Conservation (phyloP, 2,329 filamentous ascomycete genomes). For the Cryphonectria carpinicola region DNA sequence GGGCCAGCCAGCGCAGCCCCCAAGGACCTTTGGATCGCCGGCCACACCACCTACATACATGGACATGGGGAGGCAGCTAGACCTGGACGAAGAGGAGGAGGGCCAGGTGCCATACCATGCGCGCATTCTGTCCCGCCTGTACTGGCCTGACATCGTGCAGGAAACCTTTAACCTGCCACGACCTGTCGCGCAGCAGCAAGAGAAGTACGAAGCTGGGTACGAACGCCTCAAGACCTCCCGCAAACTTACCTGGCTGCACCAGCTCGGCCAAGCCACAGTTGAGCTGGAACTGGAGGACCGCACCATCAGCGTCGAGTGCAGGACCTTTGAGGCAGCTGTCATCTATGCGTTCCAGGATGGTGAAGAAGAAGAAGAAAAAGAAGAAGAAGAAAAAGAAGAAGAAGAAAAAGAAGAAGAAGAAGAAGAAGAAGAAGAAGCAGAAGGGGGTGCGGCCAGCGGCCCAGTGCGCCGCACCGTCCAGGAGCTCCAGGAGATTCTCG, state of each 20-base stretch:
- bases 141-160: slow-evolving; percentile 83
- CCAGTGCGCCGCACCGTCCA: slow-evolving; percentile 51
- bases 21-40: slow-evolving; percentile 30
- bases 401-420: slow-evolving; percentile 33
- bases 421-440: slow-evolving; percentile 34
- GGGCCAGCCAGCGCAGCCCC: slow-evolving; percentile 33
- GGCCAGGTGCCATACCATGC: slow-evolving; percentile 72
- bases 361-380: slow-evolving; percentile 33
- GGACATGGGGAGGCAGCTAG: slow-evolving; percentile 30
- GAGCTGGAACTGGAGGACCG: slow-evolving; percentile 85
- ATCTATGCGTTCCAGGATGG: slow-evolving; percentile 76
- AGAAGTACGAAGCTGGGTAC: slow-evolving; percentile 75
- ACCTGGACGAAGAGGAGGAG: slow-evolving; percentile 39
- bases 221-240: slow-evolving; percentile 79
- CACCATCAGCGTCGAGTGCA: slow-evolving; percentile 70
- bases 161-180: slow-evolving; percentile 69
- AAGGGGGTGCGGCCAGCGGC: slow-evolving; percentile 33
- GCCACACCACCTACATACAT: slow-evolving; percentile 24
- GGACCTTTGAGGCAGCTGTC: slow-evolving; percentile 84
- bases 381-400: slow-evolving; percentile 34
- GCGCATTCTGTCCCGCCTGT: slow-evolving; percentile 88
- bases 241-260: slow-evolving; percentile 86
- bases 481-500: slow-evolving; percentile 58
- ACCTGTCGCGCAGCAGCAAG: slow-evolving; percentile 63
- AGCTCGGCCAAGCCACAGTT: slow-evolving; percentile 78